Percentiles rank a stretch among this genome's conserved stretches.
Evolutionary conservation across 1,284 basidiomycete species (phyloP).

Genomic region (Irpex rosettiformis): DNA sequence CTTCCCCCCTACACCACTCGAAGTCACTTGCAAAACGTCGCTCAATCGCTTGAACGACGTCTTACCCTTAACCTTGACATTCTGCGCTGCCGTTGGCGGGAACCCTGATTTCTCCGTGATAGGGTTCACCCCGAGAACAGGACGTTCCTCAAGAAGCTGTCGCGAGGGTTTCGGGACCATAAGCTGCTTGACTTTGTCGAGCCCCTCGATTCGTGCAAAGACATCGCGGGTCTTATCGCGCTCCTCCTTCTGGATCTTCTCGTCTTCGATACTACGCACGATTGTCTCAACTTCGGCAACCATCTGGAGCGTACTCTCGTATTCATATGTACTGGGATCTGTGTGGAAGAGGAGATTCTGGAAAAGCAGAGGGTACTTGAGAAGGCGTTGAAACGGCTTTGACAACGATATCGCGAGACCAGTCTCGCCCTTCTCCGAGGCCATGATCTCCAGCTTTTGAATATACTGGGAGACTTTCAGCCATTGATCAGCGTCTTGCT

Average conservation of each 20-base stretch:
- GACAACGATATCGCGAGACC: conserved; percentile 92
- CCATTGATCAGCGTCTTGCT: conserved; percentile 76
- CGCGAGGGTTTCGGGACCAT: conserved; percentile 88
- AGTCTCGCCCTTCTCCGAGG: conserved; percentile 86
- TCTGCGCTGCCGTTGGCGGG: conserved; percentile 51
- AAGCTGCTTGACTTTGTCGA: conserved; percentile 85
- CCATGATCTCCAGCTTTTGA: conserved; percentile 74
- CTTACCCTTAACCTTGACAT: conserved; percentile 63
- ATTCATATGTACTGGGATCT: conserved; percentile 95
- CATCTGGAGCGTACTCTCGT: conserved; percentile 94
- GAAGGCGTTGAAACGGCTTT: conserved; percentile 94
- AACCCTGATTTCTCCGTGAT: conserved; percentile 34
- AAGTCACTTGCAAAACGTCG: conserved; percentile 63
- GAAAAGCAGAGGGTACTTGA: conserved; percentile 96
- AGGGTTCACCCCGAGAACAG: conserved; percentile 28
- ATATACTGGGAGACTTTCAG: conserved; percentile 69
- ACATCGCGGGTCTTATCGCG: conserved; percentile 92
- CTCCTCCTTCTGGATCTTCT: conserved; percentile 95
- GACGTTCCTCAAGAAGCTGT: conserved; percentile 81
- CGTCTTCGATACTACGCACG: conserved; percentile 94
- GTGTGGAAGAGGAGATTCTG: conserved; percentile 97
- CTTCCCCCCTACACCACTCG: conserved; percentile 62
- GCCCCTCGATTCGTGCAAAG: conserved; percentile 92
- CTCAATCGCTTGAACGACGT: conserved; percentile 83
- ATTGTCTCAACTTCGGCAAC: conserved; percentile 96